Percentiles rank a stretch among this genome's conserved stretches.
Conservation (phyloP, 108 stramenopile species). For the Cylindrotheca fusiformis region DNA sequence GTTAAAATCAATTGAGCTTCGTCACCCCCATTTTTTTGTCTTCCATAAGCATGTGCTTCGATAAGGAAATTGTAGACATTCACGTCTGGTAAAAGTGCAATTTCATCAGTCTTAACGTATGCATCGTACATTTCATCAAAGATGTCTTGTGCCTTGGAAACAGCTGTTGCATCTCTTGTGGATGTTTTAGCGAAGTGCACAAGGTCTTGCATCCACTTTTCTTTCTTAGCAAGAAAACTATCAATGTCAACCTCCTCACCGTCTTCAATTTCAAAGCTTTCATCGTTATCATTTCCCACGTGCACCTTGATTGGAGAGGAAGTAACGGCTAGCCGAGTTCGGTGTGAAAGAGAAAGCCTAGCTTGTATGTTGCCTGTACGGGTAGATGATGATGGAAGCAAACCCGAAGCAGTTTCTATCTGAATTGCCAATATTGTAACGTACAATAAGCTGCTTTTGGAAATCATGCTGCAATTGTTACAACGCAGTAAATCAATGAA, state of each 20-base stretch:
- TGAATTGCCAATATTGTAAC: too few species aligned
- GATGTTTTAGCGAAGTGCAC: slow-evolving; percentile 8
- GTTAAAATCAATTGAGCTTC: slow-evolving; percentile 28
- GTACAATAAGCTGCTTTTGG: too few species aligned
- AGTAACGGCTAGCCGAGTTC: slow-evolving; percentile 2
- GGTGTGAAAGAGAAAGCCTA: neutral
- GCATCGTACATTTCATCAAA: slow-evolving; percentile 43
- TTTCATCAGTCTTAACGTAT: slow-evolving; percentile 26
- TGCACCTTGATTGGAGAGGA: slow-evolving; percentile 1
- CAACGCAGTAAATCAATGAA: too few species aligned
- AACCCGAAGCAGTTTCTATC: too few species aligned
- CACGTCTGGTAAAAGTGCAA: slow-evolving; percentile 17
- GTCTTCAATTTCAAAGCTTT: slow-evolving; percentile 15
- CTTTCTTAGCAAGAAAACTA: slow-evolving; percentile 12
- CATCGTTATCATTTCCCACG: slow-evolving; percentile 3
- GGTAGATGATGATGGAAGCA: neutral
- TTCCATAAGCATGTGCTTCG: slow-evolving; percentile 36
- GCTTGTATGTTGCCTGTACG: neutral
- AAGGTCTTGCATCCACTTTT: slow-evolving; percentile 24
- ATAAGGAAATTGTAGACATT: slow-evolving; percentile 41
- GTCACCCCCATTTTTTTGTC: slow-evolving; percentile 14
- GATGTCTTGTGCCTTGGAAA: slow-evolving; percentile 26
- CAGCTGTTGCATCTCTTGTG: slow-evolving; percentile 12
- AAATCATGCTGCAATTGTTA: too few species aligned
- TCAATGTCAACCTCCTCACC: slow-evolving; percentile 9